A percentile compares a stretch with the other conserved stretches of the same genome.
These are phyloP conservation scores for Coemansia sp. DNA, from an alignment of 192 early-diverging fungal genomes.

Conservation along the genomic window DNA sequence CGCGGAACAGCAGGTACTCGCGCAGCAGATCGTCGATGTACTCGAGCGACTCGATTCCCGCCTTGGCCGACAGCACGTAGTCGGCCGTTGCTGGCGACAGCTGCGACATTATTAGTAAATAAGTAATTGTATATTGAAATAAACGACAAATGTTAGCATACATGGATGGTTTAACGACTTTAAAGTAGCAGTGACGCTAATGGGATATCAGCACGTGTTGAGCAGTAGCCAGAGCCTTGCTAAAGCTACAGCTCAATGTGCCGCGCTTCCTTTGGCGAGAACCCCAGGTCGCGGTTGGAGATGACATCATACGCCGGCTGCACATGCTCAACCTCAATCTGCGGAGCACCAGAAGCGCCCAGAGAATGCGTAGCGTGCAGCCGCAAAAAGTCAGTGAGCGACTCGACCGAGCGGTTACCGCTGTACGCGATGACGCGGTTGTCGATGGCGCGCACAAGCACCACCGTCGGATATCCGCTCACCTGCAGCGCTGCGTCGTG, in stretches of 20 bases:
- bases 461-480: constrained; percentile 92
- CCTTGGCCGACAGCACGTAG: constrained; percentile 43
- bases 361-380: constrained; percentile 59
- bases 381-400: constrained; percentile 73
- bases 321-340: not conserved
- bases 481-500: constrained; percentile 63
- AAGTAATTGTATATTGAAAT: not conserved
- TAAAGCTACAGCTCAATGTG: constrained; percentile 37
- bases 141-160: not conserved
- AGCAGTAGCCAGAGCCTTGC: too few relatives aligned
- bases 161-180: not conserved
- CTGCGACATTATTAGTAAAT: not conserved
- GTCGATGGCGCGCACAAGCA: constrained; percentile 80
- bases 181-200: not conserved
- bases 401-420: constrained; percentile 75
- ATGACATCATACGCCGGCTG: constrained; percentile 5
- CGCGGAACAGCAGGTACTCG: constrained; percentile 51
- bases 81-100: constrained; percentile 4
- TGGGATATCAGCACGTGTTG: not conserved
- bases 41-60: constrained; percentile 48
- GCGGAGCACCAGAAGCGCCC: not conserved
- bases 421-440: constrained; percentile 77
- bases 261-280: constrained; percentile 49
- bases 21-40: constrained; percentile 52
- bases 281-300: constrained; percentile 16